Percentiles rank a stretch among this genome's conserved stretches.
Evolutionary conservation across 805 yeast species (phyloP).

Genomic region (Nakazawaea laoshanensis): DNA sequence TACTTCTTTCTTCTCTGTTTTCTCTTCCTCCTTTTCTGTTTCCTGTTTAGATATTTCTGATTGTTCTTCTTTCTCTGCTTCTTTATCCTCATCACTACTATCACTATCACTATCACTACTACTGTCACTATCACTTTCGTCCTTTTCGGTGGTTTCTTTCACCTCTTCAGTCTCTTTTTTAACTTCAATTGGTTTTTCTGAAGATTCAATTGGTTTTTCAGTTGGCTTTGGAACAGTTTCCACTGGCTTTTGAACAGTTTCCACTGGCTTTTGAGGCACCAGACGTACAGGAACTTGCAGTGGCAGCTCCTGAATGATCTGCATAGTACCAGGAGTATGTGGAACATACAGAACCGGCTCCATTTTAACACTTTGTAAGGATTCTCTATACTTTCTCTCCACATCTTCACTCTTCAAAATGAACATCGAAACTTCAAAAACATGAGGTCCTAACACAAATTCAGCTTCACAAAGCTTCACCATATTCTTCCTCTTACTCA

Average conservation of each 20-base stretch:
- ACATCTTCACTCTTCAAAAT: constrained; percentile 76
- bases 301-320: too few species aligned
- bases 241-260: too few species aligned
- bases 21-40: constrained; percentile 10
- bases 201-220: too few species aligned
- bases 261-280: too few species aligned
- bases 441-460: constrained; percentile 75
- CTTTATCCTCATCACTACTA: constrained; percentile 21
- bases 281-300: too few species aligned
- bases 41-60: constrained; percentile 1
- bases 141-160: constrained; percentile 1
- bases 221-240: too few species aligned
- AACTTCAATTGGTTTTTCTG: too few species aligned
- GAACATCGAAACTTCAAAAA: constrained; percentile 67
- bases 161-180: constrained; percentile 10
- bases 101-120: not conserved
- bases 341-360: too few species aligned
- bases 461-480: constrained; percentile 75
- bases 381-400: constrained; percentile 36
- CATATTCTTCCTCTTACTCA: constrained; percentile 71
- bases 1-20: not conserved
- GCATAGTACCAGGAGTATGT: too few species aligned
- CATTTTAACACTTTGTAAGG: constrained; percentile 17
- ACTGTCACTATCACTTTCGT: not conserved
- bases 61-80: constrained; percentile 16